Percentiles rank a stretch among this genome's conserved stretches.
Evolutionary conservation across 768 basidiomycete species (phyloP).

Genomic region (Boletellus ananiceps): DNA sequence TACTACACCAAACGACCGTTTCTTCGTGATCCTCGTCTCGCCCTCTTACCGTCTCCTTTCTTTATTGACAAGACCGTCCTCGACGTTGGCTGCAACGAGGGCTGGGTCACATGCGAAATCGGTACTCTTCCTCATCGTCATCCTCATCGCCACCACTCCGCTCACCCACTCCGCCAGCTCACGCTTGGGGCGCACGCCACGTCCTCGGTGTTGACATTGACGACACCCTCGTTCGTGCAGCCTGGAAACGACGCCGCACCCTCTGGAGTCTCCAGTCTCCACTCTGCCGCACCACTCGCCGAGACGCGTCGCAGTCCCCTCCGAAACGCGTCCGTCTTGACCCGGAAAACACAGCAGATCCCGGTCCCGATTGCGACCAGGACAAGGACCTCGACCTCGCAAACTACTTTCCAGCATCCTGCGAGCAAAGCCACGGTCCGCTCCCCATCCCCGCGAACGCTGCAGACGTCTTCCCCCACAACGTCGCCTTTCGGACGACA

Average conservation of each 20-base stretch:
- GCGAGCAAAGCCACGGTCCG: slow-evolving; percentile 70
- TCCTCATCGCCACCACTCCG: not conserved
- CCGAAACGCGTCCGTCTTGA: slow-evolving; percentile 14
- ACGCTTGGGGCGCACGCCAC: slow-evolving; percentile 53
- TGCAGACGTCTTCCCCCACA: slow-evolving; percentile 64
- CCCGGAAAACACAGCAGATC: not conserved
- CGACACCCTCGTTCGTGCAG: slow-evolving; percentile 61
- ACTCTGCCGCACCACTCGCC: not conserved
- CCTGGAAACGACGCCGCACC: slow-evolving; percentile 66
- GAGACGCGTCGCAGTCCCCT: not conserved
- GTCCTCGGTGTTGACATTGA: slow-evolving; percentile 88
- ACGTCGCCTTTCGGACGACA: slow-evolving; percentile 63
- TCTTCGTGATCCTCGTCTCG: slow-evolving; percentile 58
- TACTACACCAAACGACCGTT: slow-evolving; percentile 76
- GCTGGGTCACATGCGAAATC: slow-evolving; percentile 82
- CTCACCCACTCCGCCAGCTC: slow-evolving; percentile 43
- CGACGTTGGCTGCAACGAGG: slow-evolving; percentile 86
- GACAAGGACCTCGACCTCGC: slow-evolving; percentile 2
- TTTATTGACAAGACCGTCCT: slow-evolving; percentile 59
- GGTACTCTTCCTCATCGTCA: slow-evolving; percentile 49
- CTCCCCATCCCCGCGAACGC: slow-evolving; percentile 56
- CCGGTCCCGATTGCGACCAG: too few relatives aligned
- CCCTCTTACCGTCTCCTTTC: slow-evolving; percentile 49
- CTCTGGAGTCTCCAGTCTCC: slow-evolving; percentile 63
- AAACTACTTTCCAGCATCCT: slow-evolving; percentile 73